These are phyloP conservation scores for Paramecium tetraurelia DNA, from an alignment of 73 alveolate species.

Conservation along the genomic window DNA sequence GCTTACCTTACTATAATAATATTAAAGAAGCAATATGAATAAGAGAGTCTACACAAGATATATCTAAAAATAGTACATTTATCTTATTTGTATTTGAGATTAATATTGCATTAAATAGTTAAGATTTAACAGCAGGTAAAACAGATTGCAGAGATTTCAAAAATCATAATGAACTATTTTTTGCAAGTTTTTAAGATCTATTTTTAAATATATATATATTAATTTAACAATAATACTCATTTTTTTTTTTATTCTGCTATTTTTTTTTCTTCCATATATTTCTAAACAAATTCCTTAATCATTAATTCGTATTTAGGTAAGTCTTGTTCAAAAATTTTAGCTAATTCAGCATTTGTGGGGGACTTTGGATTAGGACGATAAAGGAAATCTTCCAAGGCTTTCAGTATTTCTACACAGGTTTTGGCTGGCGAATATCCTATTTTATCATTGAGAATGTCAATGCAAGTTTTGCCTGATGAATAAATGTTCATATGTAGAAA, in stretches of 20 bases:
- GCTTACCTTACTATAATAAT: too few relatives aligned
- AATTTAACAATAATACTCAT: neutral
- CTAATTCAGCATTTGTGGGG: neutral
- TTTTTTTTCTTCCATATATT: neutral
- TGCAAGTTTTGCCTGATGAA: neutral
- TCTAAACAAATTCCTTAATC: neutral
- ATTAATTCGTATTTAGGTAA: neutral
- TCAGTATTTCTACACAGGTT: neutral
- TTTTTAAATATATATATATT: neutral
- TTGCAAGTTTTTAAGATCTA: neutral
- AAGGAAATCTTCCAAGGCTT: conserved; percentile 6
- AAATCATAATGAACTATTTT: too few relatives aligned
- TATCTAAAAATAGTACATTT: too few relatives aligned
- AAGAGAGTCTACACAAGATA: too few relatives aligned
- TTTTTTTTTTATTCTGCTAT: neutral
- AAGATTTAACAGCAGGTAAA: too few relatives aligned
- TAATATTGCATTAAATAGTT: neutral
- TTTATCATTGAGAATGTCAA: neutral
- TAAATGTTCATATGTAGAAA: conserved; percentile 14
- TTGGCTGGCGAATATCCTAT: neutral
- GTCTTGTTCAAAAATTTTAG: neutral
- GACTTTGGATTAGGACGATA: conserved; percentile 42
- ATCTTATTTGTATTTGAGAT: too few relatives aligned
- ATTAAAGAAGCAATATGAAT: too few relatives aligned
- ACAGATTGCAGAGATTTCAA: neutral